These are phyloP conservation scores for Solanum phureja DNA, from an alignment of 257 asterid genomes.

Conservation along the genomic window DNA sequence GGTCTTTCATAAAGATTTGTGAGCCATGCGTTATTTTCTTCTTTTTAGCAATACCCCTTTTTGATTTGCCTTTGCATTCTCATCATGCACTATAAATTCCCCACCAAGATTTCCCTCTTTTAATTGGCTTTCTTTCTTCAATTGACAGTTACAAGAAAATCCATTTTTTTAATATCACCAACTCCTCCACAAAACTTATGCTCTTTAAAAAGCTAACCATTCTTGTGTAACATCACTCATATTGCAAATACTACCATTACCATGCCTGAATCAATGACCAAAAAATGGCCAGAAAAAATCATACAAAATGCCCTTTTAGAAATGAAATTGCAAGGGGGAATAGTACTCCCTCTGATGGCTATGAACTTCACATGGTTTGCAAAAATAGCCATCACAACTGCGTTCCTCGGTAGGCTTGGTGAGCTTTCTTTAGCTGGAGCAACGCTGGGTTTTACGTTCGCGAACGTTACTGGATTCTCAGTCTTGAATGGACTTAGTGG, in stretches of 20 bases:
- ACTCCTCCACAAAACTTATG: slow-evolving; percentile 29
- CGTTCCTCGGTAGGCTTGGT: slow-evolving; percentile 75
- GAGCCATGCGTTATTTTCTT: neutral
- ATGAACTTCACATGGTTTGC: slow-evolving; percentile 83
- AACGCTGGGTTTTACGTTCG: slow-evolving; percentile 63
- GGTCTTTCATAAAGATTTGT: neutral
- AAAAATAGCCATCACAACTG: slow-evolving; percentile 65
- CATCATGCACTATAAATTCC: slow-evolving; percentile 25
- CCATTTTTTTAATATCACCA: neutral
- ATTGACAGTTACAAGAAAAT: neutral
- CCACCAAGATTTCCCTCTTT: neutral
- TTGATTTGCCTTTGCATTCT: neutral
- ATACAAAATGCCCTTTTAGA: slow-evolving; percentile 25
- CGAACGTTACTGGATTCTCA: slow-evolving; percentile 72
- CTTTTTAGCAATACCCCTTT: neutral
- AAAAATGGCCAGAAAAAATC: slow-evolving; percentile 7
- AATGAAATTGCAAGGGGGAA: slow-evolving; percentile 47
- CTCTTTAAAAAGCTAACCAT: slow-evolving; percentile 1
- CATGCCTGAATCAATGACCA: slow-evolving; percentile 7
- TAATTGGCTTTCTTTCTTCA: neutral
- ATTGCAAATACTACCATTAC: neutral
- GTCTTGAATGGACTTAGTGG: slow-evolving; percentile 57
- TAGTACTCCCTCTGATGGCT: slow-evolving; percentile 41
- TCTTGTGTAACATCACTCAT: slow-evolving; percentile 5
- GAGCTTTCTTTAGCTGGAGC: slow-evolving; percentile 66